Conservation (phyloP, 2,329 filamentous ascomycete genomes). For the Trichothecium sympodiale region DNA sequence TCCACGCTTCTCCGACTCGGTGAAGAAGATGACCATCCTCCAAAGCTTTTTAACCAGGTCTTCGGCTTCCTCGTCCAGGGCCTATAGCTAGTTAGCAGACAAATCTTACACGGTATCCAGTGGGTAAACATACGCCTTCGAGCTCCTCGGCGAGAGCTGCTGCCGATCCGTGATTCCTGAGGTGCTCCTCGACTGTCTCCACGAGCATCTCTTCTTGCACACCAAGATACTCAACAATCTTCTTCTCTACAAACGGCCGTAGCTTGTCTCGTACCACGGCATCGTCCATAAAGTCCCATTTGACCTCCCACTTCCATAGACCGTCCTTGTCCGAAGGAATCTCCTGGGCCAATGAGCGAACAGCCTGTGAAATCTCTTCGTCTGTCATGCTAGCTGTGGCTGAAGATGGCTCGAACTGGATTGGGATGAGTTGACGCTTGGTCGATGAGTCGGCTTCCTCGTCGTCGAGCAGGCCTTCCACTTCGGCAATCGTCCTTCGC, state of each 20-base stretch:
- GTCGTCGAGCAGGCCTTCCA: constrained; percentile 89
- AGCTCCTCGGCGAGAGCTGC: constrained; percentile 74
- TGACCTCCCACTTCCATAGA: constrained; percentile 84
- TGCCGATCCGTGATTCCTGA: constrained; percentile 65
- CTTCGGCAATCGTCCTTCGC: constrained; percentile 78
- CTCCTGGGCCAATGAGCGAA: constrained; percentile 72
- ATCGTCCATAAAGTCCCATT: constrained; percentile 86
- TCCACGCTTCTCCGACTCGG: constrained; percentile 84
- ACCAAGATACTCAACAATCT: constrained; percentile 92
- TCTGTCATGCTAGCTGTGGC: constrained; percentile 59
- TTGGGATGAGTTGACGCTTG: constrained; percentile 69
- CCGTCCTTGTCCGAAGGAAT: constrained; percentile 81
- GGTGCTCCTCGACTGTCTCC: constrained; percentile 80
- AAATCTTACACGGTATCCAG: constrained; percentile 1
- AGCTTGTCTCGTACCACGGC: constrained; percentile 74
- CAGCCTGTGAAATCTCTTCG: constrained; percentile 76
- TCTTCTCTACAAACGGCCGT: constrained; percentile 92
- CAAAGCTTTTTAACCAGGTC: constrained; percentile 92
- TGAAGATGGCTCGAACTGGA: constrained; percentile 64
- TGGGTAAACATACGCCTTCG: constrained; percentile 54
- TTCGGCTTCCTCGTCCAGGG: constrained; percentile 89
- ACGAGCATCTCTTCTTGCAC: constrained; percentile 94
- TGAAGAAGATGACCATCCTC: constrained; percentile 98
- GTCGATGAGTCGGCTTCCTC: constrained; percentile 70
- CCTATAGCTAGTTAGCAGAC: constrained; percentile 36